Conservation (phyloP, 768 basidiomycete species). For the Suillus plorans region DNA sequence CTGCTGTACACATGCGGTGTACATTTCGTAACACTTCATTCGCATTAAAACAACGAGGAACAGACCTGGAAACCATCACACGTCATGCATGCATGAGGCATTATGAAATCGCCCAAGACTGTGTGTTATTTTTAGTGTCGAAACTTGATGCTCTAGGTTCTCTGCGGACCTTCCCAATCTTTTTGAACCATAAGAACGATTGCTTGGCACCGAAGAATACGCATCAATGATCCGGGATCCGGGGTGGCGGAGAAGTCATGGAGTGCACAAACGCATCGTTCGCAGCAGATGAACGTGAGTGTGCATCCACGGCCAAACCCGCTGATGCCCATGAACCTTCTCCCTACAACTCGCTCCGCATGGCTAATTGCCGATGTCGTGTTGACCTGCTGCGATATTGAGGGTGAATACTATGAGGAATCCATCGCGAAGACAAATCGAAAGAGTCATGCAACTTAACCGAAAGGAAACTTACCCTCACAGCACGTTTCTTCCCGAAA, state of each 20-base stretch:
- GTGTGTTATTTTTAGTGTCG: not conserved
- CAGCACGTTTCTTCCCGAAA: not conserved
- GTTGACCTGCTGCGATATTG: not conserved
- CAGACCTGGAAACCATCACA: not conserved
- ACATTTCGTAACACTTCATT: not conserved
- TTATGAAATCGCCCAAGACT: too few species aligned
- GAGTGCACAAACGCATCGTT: not conserved
- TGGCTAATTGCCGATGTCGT: too few species aligned
- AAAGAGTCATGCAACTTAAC: not conserved
- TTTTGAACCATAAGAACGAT: not conserved
- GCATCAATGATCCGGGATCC: not conserved
- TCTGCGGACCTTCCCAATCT: not conserved
- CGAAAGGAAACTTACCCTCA: not conserved
- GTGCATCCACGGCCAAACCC: not conserved
- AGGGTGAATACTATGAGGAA: not conserved
- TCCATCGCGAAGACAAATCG: not conserved
- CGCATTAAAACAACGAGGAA: not conserved
- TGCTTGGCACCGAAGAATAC: not conserved
- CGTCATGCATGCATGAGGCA: not conserved
- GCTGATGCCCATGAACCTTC: not conserved
- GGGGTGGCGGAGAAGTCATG: not conserved
- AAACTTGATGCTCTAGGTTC: not conserved
- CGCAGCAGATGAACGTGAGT: not conserved
- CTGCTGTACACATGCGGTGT: not conserved
- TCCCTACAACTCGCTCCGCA: not conserved